Percentiles rank a stretch among this genome's conserved stretches.
Conservation (phyloP, 805 yeast species). For the Metschnikowia aberdeeniae region DNA sequence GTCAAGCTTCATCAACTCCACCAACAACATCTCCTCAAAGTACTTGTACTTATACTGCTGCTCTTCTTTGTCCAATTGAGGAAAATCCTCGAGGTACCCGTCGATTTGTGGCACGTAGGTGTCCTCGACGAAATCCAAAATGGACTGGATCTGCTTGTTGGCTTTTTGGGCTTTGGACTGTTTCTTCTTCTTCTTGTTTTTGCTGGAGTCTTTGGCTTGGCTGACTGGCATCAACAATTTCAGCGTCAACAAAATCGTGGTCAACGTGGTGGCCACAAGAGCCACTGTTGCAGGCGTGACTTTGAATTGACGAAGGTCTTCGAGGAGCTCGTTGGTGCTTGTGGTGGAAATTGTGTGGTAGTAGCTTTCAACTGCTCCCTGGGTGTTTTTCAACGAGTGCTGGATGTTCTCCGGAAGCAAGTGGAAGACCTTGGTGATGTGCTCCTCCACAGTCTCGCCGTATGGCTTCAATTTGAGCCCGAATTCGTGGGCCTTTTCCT, state of each 20-base stretch:
- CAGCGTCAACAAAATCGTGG: conserved; percentile 25
- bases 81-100: conserved; percentile 12
- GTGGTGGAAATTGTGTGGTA: conserved; percentile 13
- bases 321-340: conserved; percentile 21
- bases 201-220: not conserved
- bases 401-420: conserved; percentile 5
- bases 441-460: not conserved
- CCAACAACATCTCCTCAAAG: conserved; percentile 64
- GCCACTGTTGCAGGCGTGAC: conserved; percentile 34
- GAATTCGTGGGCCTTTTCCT: not conserved
- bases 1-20: conserved; percentile 63
- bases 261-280: conserved; percentile 25
- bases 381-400: not conserved
- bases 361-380: conserved; percentile 10
- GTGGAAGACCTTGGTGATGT: not conserved
- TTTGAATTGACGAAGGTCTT: conserved; percentile 28
- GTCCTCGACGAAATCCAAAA: conserved; percentile 38
- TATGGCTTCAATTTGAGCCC: conserved; percentile 1
- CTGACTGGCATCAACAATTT: conserved; percentile 12
- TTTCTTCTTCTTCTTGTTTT: conserved; percentile 32
- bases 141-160: conserved; percentile 34
- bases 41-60: conserved; percentile 49
- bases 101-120: conserved; percentile 33
- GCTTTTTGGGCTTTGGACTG: conserved; percentile 37
- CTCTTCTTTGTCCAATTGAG: conserved; percentile 14